Evolutionary conservation across 768 basidiomycete species (phyloP).

Genomic region (Boletus rubroflammeus): DNA sequence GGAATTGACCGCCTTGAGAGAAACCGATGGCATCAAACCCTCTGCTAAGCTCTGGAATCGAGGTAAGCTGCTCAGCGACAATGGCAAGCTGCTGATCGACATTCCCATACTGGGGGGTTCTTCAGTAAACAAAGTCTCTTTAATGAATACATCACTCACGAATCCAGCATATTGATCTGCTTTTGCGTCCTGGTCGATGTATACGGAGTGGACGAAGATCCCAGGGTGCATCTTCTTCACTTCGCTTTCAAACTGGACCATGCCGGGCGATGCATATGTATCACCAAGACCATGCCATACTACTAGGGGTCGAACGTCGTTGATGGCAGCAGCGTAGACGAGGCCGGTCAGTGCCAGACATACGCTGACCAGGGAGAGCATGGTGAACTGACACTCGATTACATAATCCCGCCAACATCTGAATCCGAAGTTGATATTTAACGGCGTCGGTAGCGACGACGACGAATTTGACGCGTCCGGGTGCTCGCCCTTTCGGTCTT

Average conservation of each 20-base stretch:
- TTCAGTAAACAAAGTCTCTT: conserved; percentile 2
- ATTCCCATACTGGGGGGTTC: conserved; percentile 61
- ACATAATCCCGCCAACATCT: not conserved
- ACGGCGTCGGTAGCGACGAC: not conserved
- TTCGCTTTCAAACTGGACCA: conserved; percentile 57
- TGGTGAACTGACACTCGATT: not conserved
- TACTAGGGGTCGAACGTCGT: conserved; percentile 51
- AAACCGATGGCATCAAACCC: conserved; percentile 89
- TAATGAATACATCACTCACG: conserved; percentile 45
- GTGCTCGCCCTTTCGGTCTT: not conserved
- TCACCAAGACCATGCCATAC: conserved; percentile 86
- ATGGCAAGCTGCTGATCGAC: conserved; percentile 64
- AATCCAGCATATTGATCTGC: conserved; percentile 68
- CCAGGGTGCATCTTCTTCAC: conserved; percentile 66
- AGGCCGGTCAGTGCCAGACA: conserved; percentile 15
- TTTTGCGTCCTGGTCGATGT: conserved; percentile 57
- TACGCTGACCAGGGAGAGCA: conserved; percentile 12
- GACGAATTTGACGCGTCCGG: not conserved
- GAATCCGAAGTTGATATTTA: too few species aligned
- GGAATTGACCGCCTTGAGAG: conserved; percentile 87
- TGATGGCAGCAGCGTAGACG: conserved; percentile 12
- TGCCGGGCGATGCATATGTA: conserved; percentile 67
- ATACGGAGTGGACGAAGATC: conserved; percentile 74
- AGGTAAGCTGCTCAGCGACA: conserved; percentile 62
- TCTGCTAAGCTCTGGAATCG: conserved; percentile 55